A percentile compares a stretch with the other conserved stretches of the same genome.
Evolutionary conservation across 768 basidiomycete species (phyloP).

Genomic region (Termitomyces sp.): DNA sequence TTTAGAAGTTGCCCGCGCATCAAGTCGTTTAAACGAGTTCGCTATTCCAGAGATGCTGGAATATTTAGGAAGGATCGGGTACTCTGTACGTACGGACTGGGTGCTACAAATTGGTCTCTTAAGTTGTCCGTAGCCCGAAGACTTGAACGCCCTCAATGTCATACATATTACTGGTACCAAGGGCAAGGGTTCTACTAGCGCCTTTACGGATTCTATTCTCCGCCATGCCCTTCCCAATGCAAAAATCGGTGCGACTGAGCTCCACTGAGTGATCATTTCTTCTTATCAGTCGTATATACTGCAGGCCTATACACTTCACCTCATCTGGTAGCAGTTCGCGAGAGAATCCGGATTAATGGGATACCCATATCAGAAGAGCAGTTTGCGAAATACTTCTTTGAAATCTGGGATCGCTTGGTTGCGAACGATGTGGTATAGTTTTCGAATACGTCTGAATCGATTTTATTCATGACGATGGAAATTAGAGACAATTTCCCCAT

Average conservation of each 20-base stretch:
- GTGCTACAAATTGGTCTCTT: slow-evolving; percentile 5
- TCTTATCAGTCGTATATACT: neutral
- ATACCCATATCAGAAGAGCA: slow-evolving; percentile 80
- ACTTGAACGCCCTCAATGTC: slow-evolving; percentile 86
- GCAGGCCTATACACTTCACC: slow-evolving; percentile 95
- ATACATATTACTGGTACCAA: slow-evolving; percentile 98
- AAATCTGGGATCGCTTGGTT: slow-evolving; percentile 87
- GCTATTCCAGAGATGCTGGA: slow-evolving; percentile 89
- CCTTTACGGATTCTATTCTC: slow-evolving; percentile 85
- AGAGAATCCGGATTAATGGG: slow-evolving; percentile 93
- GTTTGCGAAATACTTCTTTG: slow-evolving; percentile 91
- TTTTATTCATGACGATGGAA: slow-evolving; percentile 1
- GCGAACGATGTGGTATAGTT: slow-evolving; percentile 49
- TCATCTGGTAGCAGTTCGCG: slow-evolving; percentile 91
- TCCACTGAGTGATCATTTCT: neutral
- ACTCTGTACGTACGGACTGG: slow-evolving; percentile 50
- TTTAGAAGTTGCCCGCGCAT: slow-evolving; percentile 73
- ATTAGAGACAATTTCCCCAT: slow-evolving; percentile 40
- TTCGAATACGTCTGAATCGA: neutral
- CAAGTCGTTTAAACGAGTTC: slow-evolving; percentile 45
- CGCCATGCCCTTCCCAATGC: slow-evolving; percentile 67
- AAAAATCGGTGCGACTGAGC: slow-evolving; percentile 66
- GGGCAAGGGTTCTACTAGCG: slow-evolving; percentile 96
- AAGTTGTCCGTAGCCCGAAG: slow-evolving; percentile 50
- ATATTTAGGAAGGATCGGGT: slow-evolving; percentile 82